Evolutionary conservation across 495 filamentous ascomycete species (phyloP), one percentile per base, ranked within the genome.

Genomic region (Aspergillus hancockii): DNA sequence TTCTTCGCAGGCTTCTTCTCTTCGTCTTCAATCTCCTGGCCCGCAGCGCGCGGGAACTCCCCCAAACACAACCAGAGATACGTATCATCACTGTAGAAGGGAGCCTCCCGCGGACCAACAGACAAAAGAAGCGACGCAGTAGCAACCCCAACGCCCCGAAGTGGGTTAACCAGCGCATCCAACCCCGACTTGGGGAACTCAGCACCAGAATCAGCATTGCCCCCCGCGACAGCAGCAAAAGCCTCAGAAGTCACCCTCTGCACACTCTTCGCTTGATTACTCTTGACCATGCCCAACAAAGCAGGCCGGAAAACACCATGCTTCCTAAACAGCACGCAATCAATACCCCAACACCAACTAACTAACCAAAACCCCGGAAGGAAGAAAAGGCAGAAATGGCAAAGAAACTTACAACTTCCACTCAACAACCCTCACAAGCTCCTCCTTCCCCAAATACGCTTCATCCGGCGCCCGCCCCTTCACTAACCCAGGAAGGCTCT

Each of bases 341-440:
- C n/a, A n/a, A n/a, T n/a, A n/a, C n/a, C n/a, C n/a, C n/a, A n/a
- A n/a, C n/a, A n/a, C n/a, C n/a, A n/a, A n/a, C n/a, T n/a, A n/a
- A n/a, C n/a, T n/a, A n/a, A n/a, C n/a, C n/a, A n/a, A n/a, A n/a
- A n/a, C n/a, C n/a, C n/a, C n/a, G n/a, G n/a, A n/a, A n/a, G n/a
- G n/a, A n/a, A n/a, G n/a, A n/a, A n/a, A n/a, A n/a, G n/a, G n/a
- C n/a, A n/a, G n/a, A n/a, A n/a, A n/a, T n/a, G n/a, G n/a, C n/a
- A n/a, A n/a, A n/a, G n/a, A n/a, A n/a, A n/a, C 86, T 67, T 79
- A 91, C 88, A 89, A 71, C 73, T 92, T 93, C 90, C 90, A 93
- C 55, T 89, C 83, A 51, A 91, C 82, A n/a, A 91, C 57, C 32
- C 41, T 55, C 41, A 71, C 47, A 30, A 76, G 23, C 31, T 78